Base-by-base conservation (phyloP, 805 yeast genomes). In the Monosporozyma yasuniensis region DNA sequence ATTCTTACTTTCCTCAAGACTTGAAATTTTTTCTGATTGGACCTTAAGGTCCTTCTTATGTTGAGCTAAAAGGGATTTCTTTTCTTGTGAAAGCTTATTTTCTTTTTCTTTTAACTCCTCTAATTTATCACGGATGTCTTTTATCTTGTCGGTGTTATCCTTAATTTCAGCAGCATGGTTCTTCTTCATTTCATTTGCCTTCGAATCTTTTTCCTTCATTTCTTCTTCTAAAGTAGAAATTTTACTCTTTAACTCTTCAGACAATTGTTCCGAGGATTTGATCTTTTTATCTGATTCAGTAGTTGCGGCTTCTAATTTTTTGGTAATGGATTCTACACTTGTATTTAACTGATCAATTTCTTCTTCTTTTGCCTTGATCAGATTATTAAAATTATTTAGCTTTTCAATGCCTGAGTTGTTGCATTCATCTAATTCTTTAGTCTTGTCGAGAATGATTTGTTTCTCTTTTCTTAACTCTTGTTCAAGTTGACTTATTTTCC, bases 401-500 rank as follows among this genome's bases (percentile, higher is more conserved):
- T 21, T 30, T 14, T 39, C 42, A 22, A 6, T 8, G 8, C 22
- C 22, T 11, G 16, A 12, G 21, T n/a, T 21, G 27, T 39, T 39
- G 4, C 8, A 12, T 39, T 39, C 27, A 21, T 35, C 44, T 10
- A 48, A 18, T 34, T 44, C 35, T n/a, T 41, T 28, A 5, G 5
- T 34, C 18, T 25, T 46, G 4, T 19, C 28, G 12, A 41, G 28
- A n/a, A 35, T 8, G 1, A 46, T 41, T 30, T 45, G 11, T 14
- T 50, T 42, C 5, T 18, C 34, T 8, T 11, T n/a, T 10, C 23
- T 16, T 19, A 51, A 32, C 32, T 18, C 6, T 23, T 54, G 52
- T 35, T 50, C 57, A 22, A 54, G 44, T 25, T 39, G 21, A 51
- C 41, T 37, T 21, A 55, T 51, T 18, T 56, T 52, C 25, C 48